These are phyloP conservation scores for Phytophthora kernoviae DNA, from an alignment of 352 stramenopile species.

Conservation along the genomic window DNA sequence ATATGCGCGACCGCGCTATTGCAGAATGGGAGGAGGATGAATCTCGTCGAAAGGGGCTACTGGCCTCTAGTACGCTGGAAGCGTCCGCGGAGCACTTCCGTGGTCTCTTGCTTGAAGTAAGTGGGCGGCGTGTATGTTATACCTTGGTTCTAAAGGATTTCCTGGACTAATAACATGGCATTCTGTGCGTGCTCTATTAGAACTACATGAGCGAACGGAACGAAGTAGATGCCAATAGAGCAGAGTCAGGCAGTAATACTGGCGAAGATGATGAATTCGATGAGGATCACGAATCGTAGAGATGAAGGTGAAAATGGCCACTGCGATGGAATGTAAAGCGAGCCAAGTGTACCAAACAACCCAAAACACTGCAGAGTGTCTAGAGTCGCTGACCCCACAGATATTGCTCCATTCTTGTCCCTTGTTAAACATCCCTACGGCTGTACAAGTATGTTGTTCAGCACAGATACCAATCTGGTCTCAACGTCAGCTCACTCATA, in stretches of 20 bases:
- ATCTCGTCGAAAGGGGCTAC: conserved; percentile 59
- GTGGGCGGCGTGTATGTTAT: not conserved
- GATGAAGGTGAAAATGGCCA: conserved; percentile 6
- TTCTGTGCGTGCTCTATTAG: conserved; percentile 24
- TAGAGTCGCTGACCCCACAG: conserved; percentile 12
- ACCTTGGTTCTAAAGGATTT: not conserved
- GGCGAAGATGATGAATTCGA: conserved; percentile 46
- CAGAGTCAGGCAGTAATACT: conserved; percentile 16
- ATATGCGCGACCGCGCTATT: conserved; percentile 72
- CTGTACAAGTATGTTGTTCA: conserved; percentile 1
- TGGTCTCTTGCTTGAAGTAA: conserved; percentile 71
- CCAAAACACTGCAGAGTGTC: conserved; percentile 6
- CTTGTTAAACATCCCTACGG: conserved; percentile 9
- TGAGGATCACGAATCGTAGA: conserved; percentile 37
- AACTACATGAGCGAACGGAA: conserved; percentile 81
- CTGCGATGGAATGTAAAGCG: conserved; percentile 8
- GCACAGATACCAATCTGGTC: not conserved
- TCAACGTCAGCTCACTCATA: conserved; percentile 41
- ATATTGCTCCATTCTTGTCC: conserved; percentile 15
- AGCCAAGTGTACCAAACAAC: conserved; percentile 10
- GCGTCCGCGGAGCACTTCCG: conserved; percentile 63
- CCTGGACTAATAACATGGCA: conserved; percentile 6
- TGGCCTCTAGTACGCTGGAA: conserved; percentile 63
- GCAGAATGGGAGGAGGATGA: conserved; percentile 82
- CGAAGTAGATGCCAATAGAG: conserved; percentile 68